Base-by-base conservation (phyloP, 1,284 basidiomycete genomes). In the Apiotrichum domesticum region DNA sequence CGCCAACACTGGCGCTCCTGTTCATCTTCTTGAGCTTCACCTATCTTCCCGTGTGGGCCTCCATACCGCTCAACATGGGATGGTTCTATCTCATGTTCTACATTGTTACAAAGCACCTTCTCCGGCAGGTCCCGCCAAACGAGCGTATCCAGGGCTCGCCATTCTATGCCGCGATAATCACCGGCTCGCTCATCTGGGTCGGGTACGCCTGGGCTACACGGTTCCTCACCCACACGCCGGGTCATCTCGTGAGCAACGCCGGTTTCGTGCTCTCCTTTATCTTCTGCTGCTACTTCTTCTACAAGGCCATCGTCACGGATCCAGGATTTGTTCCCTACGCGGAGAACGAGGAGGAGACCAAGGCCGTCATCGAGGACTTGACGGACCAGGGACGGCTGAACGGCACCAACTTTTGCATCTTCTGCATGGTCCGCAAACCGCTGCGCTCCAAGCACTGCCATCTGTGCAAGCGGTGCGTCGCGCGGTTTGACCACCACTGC, bases 361-460 rank as follows among this genome's bases (percentile, higher is more conserved):
- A 88, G 79, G 83, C 86, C 57, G 88, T 88, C 46, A 86, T 97
- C 51, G 92, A 96, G 70, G 88, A 91, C 34, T 80, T 98, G 14
- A 90, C 92, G 10, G 87, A 88, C 14, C 84, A 87, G 65, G 92
- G 92, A 3, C 80, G 86, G 35, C 78, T 98, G 35, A 98, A 97
- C 75, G 94, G 95, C 1, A 90, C 93, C 69, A 92, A 90, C 10
- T 98, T 96, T 76, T 98, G 96, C 72, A 88, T 98, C 52, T 82
- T 86, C 53, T 98, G 95, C 77, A 89, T 98, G 88, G 74, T 89
- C 2, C 84, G 88, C 45, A 93, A 95, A 69, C 91, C 95, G 3
- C 79, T 99, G 29, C 84, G 95, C 6, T 94, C 90, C 33, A 98
- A 96, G 74, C 96, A 99, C 73, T 98, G 94, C 78, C 84, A 92